Conservation (phyloP, 192 early-diverging fungal genomes). For the Coemansia aciculifera region DNA sequence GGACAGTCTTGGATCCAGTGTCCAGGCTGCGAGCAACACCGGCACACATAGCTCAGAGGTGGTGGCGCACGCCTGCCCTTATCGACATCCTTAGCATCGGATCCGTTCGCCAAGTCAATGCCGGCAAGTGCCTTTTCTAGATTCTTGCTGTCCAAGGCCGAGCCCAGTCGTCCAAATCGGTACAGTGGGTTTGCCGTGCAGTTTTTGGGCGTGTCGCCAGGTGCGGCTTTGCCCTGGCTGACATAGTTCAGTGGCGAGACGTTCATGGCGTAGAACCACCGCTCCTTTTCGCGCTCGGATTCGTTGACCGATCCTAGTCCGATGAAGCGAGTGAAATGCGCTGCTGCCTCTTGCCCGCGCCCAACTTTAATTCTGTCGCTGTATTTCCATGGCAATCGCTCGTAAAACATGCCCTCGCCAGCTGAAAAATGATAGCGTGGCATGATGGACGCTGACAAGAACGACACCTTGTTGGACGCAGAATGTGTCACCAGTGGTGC, state of each 20-base stretch:
- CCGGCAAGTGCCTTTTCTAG: slow-evolving; percentile 21
- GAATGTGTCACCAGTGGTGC: slow-evolving; percentile 6
- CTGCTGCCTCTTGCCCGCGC: slow-evolving; percentile 3
- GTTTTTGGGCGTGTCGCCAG: slow-evolving; percentile 48
- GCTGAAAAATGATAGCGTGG: slow-evolving; percentile 91
- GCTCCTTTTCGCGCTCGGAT: slow-evolving; percentile 60
- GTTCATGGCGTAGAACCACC: slow-evolving; percentile 95
- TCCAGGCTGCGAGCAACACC: slow-evolving; percentile 62
- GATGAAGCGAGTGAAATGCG: slow-evolving; percentile 75
- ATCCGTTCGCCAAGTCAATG: slow-evolving; percentile 58
- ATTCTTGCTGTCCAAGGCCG: slow-evolving; percentile 21
- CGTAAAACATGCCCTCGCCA: slow-evolving; percentile 68
- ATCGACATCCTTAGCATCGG: slow-evolving; percentile 28
- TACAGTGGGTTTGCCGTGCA: slow-evolving; percentile 60
- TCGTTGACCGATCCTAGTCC: slow-evolving; percentile 71
- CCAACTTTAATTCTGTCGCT: slow-evolving; percentile 33
- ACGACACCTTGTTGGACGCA: slow-evolving; percentile 46
- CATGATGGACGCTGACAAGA: slow-evolving; percentile 53
- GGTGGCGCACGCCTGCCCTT: slow-evolving; percentile 23
- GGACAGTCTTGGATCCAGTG: slow-evolving; percentile 70
- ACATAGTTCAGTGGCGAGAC: slow-evolving; percentile 62
- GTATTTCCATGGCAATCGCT: slow-evolving; percentile 78
- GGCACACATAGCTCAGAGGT: slow-evolving; percentile 63
- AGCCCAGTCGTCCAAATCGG: slow-evolving; percentile 20
- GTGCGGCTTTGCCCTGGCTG: slow-evolving; percentile 27